Evolutionary conservation across 768 basidiomycete species (phyloP).

Genomic region (Leccinum rimulosum): DNA sequence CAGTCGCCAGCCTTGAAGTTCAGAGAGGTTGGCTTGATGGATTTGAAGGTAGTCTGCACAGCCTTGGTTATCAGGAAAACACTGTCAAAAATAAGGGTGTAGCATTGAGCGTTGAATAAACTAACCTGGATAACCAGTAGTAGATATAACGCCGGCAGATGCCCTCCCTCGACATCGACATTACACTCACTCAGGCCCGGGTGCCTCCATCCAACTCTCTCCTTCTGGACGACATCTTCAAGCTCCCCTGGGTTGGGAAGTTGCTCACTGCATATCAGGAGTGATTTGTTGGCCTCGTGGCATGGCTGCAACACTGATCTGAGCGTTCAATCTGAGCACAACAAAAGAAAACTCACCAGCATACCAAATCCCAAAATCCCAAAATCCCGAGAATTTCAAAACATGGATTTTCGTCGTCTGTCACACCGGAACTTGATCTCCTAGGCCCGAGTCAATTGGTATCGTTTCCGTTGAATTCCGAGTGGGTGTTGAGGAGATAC

Average conservation of each 20-base stretch:
- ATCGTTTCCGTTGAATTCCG: neutral
- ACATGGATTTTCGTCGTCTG: neutral
- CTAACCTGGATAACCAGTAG: no score
- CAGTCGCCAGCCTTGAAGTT: no score
- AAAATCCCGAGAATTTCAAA: neutral
- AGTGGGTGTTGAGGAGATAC: neutral
- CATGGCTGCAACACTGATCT: neutral
- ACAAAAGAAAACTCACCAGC: neutral
- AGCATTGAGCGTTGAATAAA: no score
- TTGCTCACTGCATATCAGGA: neutral
- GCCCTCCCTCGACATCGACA: neutral
- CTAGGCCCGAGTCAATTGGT: neutral
- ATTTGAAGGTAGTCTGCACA: no score
- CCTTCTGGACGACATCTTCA: neutral
- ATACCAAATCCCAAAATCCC: neutral
- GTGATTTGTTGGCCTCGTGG: neutral
- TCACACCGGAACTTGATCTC: neutral
- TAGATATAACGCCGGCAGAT: no score
- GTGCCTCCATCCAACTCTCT: neutral
- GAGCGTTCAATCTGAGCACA: neutral
- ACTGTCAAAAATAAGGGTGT: no score
- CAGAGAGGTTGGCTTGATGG: no score
- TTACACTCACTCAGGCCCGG: neutral
- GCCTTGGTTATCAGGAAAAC: no score
- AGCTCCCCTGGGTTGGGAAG: neutral